Percentiles rank a stretch among this genome's conserved stretches.
phyloP scores from a whole-genome alignment of 345 rosid species.

The Eucalyptus curtisii region DNA sequence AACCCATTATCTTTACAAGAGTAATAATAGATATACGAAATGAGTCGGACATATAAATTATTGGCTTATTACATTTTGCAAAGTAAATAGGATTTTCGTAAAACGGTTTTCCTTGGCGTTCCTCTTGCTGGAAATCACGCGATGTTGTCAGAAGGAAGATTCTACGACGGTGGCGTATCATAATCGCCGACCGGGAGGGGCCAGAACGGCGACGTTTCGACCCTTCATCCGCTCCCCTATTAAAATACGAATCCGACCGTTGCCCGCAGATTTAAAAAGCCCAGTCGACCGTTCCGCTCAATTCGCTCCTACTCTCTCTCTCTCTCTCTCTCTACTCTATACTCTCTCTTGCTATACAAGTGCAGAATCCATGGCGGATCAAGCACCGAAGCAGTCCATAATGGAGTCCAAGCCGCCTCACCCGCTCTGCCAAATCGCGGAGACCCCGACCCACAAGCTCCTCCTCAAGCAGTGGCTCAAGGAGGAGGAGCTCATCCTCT shows the following conservation, averaged over 20 bases:
- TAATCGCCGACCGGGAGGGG: background rate
- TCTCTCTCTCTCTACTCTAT: background rate
- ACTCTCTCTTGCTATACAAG: background rate
- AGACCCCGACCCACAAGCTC: constrained; percentile 87
- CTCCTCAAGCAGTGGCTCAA: constrained; percentile 93
- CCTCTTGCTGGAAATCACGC: background rate
- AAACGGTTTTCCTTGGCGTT: background rate
- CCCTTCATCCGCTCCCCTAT: background rate
- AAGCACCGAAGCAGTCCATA: background rate
- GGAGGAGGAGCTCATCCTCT: constrained; percentile 81
- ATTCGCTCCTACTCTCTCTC: background rate
- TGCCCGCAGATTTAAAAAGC: background rate
- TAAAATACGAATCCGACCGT: background rate
- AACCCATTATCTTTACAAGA: background rate
- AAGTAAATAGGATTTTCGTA: background rate
- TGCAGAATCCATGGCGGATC: background rate
- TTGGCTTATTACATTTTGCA: background rate
- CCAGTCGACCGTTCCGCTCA: constrained; percentile 11
- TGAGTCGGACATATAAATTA: background rate
- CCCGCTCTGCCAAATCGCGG: constrained; percentile 89
- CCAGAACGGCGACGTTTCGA: background rate
- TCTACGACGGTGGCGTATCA: background rate
- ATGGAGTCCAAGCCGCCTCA: constrained; percentile 49
- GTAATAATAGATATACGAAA: background rate
- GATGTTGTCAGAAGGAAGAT: background rate